These are phyloP conservation scores for Tremella yokohamensis DNA, from an alignment of 768 basidiomycete genomes.

Conservation along the genomic window DNA sequence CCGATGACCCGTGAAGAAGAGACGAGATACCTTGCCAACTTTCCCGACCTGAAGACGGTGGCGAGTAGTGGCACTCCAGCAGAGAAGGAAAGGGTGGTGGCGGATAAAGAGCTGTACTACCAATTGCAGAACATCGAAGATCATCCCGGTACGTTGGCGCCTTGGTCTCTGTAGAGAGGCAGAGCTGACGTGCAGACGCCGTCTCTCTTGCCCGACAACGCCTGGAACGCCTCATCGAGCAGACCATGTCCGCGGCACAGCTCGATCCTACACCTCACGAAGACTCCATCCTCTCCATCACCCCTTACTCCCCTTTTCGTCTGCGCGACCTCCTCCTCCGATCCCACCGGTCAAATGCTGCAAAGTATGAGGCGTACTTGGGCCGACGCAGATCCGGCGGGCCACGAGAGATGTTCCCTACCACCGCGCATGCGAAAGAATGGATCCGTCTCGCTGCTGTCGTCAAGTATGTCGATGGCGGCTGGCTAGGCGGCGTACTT, in stretches of 20 bases:
- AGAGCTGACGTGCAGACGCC: slow-evolving; percentile 22
- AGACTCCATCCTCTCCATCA: slow-evolving; percentile 28
- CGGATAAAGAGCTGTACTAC: slow-evolving; percentile 36
- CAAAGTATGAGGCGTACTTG: slow-evolving; percentile 37
- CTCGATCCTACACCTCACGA: slow-evolving; percentile 2
- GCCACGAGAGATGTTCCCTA: slow-evolving; percentile 41
- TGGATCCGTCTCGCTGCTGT: slow-evolving; percentile 38
- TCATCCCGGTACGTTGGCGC: slow-evolving; percentile 31
- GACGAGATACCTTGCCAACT: too few relatives aligned
- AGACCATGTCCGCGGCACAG: slow-evolving; percentile 21
- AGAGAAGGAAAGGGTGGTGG: slow-evolving; percentile 7
- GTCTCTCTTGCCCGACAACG: slow-evolving; percentile 23
- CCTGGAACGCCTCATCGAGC: slow-evolving; percentile 29
- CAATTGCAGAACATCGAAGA: slow-evolving; percentile 43
- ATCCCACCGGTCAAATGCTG: slow-evolving; percentile 22
- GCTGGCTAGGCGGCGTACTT: slow-evolving; percentile 35
- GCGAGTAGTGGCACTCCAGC: background rate
- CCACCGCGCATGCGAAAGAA: slow-evolving; percentile 26
- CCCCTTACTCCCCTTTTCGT: slow-evolving; percentile 15
- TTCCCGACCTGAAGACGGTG: background rate
- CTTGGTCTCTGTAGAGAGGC: too few relatives aligned
- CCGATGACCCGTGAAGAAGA: too few relatives aligned
- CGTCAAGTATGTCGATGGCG: slow-evolving; percentile 48
- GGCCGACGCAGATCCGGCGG: slow-evolving; percentile 29
- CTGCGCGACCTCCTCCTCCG: slow-evolving; percentile 18